phyloP scores from a whole-genome alignment of 306 rosid species.

The Fragaria iinumae region DNA sequence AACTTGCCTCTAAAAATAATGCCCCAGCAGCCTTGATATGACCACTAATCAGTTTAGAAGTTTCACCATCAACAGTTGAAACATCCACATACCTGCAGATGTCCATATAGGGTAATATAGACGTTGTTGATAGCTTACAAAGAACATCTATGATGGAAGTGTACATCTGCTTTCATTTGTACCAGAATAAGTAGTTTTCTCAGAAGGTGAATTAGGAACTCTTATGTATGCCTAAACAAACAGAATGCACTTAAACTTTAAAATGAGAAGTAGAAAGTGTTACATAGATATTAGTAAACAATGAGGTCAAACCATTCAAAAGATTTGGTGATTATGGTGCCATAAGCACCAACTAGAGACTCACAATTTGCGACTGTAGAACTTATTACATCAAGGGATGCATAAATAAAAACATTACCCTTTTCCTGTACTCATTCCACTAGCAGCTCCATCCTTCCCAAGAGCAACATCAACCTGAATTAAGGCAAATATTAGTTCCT shows the following conservation, averaged over 20 bases:
- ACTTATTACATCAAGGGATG: neutral
- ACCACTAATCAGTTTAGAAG: slow-evolving; percentile 66
- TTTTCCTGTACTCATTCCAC: slow-evolving; percentile 83
- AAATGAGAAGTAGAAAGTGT: neutral
- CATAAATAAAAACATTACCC: slow-evolving; percentile 48
- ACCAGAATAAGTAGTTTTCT: neutral
- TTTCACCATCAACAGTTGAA: slow-evolving; percentile 82
- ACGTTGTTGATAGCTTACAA: slow-evolving; percentile 19
- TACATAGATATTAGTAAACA: neutral
- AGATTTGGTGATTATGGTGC: neutral
- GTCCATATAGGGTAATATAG: slow-evolving; percentile 14
- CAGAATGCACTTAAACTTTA: slow-evolving; percentile 5
- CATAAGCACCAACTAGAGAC: neutral
- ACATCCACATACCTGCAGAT: slow-evolving; percentile 82
- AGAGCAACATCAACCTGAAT: slow-evolving; percentile 79
- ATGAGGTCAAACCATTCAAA: neutral
- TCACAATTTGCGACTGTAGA: neutral
- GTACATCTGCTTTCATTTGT: neutral
- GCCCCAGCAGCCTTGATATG: slow-evolving; percentile 78
- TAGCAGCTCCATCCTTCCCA: slow-evolving; percentile 75
- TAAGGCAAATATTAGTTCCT: slow-evolving; percentile 18
- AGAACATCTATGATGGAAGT: neutral
- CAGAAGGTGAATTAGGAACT: slow-evolving; percentile 1
- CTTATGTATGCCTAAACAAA: neutral
- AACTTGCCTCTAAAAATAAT: slow-evolving; percentile 74